Percentiles rank a stretch among this genome's conserved stretches.
Conservation (phyloP, 2,329 filamentous ascomycete species). For the Grosmannia serpens region DNA sequence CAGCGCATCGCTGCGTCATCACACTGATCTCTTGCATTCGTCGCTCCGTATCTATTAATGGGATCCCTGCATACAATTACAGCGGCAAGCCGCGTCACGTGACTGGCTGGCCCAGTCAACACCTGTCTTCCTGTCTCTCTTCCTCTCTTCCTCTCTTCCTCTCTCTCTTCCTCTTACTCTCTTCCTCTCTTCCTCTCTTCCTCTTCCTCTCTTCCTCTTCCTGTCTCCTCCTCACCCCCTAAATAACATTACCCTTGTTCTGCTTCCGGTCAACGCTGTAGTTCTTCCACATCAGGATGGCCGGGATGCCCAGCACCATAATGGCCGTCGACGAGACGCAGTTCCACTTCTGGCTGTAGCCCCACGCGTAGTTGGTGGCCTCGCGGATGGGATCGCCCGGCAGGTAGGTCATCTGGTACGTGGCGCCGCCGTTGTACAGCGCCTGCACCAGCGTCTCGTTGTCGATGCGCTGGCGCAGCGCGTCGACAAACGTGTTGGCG, state of each 20-base stretch:
- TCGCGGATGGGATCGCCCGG: slow-evolving; percentile 34
- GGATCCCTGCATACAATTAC: too few relatives aligned
- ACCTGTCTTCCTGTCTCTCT: too few relatives aligned
- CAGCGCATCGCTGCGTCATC: too few relatives aligned
- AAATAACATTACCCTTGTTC: slow-evolving; percentile 13
- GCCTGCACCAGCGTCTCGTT: slow-evolving; percentile 31
- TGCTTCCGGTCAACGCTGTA: slow-evolving; percentile 13
- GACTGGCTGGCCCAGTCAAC: too few relatives aligned
- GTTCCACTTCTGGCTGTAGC: slow-evolving; percentile 35
- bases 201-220: too few relatives aligned
- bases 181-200: too few relatives aligned
- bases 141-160: too few relatives aligned
- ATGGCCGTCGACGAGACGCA: slow-evolving; percentile 32
- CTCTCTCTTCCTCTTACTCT: too few relatives aligned
- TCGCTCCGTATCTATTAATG: too few relatives aligned
- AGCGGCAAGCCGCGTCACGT: too few relatives aligned
- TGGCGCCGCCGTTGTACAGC: slow-evolving; percentile 36
- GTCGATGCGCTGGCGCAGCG: slow-evolving; percentile 27
- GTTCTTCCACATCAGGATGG: slow-evolving; percentile 14
- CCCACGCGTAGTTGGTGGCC: slow-evolving; percentile 48
- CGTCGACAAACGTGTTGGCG: slow-evolving; percentile 41
- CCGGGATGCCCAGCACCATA: slow-evolving; percentile 9
- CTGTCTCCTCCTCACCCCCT: neutral
- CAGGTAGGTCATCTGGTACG: slow-evolving; percentile 37
- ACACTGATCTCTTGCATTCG: too few relatives aligned